Evolutionary conservation across 2,329 filamentous ascomycete genomes (phyloP), one percentile per base, ranked within the genome.

Genomic region (Apiospora sp.): DNA sequence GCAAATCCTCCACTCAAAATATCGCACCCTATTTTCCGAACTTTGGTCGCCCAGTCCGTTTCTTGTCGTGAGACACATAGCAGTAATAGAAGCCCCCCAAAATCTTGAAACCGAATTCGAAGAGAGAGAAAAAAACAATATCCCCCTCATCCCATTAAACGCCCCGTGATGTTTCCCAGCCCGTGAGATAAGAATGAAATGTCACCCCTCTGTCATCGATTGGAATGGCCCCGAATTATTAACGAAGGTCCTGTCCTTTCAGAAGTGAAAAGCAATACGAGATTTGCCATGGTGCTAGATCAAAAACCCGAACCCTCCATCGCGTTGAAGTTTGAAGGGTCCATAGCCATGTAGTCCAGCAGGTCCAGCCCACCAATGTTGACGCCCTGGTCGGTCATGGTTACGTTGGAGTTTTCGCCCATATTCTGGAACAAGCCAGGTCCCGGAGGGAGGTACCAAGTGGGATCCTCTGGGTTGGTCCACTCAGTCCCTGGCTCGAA

Each of bases 271-370:
- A 16, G 51, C 12, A 14, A 37, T 41, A 64, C 24, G 30, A 64
- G 34, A n/a, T 14, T 14, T 19, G n/a, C 22, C 19, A 19, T 7
- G 13, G 19, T 34, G 27, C 49, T 24, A 34, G 34, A 34, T 64
- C 34, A 64, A 41, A 64, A 64, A 8, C 58, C 58, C 19, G 67
- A 48, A n/a, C 67, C 67, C 14, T 68, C 67, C 41, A 68, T 68
- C 24, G 67, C 41, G 41, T 44, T 70, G 68, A 41, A 54, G 49
- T 70, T 41, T 1, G 49, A 41, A 41, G 68, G 68, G 48, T 81
- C 90, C 87, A 92, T 89, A 10, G 89, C 88, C 90, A 92, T 92
- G 75, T 90, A 92, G 78, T 93, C 91, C 19, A 93, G 85, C 76
- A 93, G 78, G 78, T 93, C 91, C 44, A 92, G 84, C 0, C 91